Conservation (phyloP, 2,329 filamentous ascomycete species). For the Dryadomyces sulphureus region DNA sequence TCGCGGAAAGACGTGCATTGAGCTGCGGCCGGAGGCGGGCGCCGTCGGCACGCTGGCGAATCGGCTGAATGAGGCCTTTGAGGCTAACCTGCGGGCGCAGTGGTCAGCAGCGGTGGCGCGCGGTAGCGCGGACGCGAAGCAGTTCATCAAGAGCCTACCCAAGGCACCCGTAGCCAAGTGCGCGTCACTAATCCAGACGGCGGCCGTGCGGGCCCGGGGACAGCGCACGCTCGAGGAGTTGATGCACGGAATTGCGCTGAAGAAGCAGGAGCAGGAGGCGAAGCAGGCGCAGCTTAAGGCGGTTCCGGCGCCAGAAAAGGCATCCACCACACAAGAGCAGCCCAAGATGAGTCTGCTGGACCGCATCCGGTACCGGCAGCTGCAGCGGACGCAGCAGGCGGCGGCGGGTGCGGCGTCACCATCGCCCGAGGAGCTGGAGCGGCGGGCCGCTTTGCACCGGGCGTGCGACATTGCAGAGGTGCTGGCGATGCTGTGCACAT, state of each 20-base stretch:
- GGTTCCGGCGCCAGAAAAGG: background rate
- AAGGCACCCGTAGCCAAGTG: slow-evolving; percentile 36
- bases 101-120: slow-evolving; percentile 22
- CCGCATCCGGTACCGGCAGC: slow-evolving; percentile 58
- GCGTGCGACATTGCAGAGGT: slow-evolving; percentile 54
- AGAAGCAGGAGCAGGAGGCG: slow-evolving; percentile 30
- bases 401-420: slow-evolving; percentile 28
- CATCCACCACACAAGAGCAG: background rate
- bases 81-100: slow-evolving; percentile 29
- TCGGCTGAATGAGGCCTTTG: slow-evolving; percentile 38
- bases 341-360: slow-evolving; percentile 54
- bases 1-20: slow-evolving; percentile 36
- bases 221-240: slow-evolving; percentile 55
- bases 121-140: slow-evolving; percentile 16
- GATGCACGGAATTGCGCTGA: slow-evolving; percentile 42
- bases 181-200: slow-evolving; percentile 34
- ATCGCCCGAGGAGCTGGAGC: slow-evolving; percentile 33
- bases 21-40: slow-evolving; percentile 28
- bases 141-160: slow-evolving; percentile 43
- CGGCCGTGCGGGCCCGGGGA: slow-evolving; percentile 47
- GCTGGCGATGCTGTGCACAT: slow-evolving; percentile 48
- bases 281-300: slow-evolving; percentile 22
- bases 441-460: slow-evolving; percentile 50
- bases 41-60: slow-evolving; percentile 28
- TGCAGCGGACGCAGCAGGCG: slow-evolving; percentile 27